These are phyloP conservation scores for Arctostaphylos glauca DNA, from an alignment of 148 eudicot genomes.

Conservation along the genomic window DNA sequence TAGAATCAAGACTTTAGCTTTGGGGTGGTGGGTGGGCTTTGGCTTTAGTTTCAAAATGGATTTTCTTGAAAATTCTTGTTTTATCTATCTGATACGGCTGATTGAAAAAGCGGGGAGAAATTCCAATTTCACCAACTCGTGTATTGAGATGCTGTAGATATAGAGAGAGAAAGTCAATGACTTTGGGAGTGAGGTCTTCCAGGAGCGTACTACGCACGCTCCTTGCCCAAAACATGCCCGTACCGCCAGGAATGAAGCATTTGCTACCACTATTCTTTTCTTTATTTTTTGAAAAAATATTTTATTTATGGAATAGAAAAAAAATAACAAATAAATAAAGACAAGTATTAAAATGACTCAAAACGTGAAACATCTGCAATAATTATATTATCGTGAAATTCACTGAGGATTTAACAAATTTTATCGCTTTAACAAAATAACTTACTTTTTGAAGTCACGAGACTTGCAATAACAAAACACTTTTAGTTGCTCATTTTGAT, in stretches of 20 bases:
- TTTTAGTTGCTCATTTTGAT: too few relatives aligned
- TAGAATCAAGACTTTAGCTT: conserved; percentile 8
- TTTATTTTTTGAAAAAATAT: background rate
- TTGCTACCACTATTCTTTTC: background rate
- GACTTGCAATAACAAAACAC: too few relatives aligned
- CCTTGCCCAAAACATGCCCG: background rate
- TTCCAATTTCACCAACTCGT: background rate
- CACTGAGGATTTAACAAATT: too few relatives aligned
- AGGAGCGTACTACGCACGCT: conserved; percentile 3
- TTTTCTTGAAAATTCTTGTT: background rate
- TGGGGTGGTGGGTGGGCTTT: conserved; percentile 2
- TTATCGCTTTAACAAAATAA: too few relatives aligned
- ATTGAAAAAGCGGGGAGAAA: conserved; percentile 4
- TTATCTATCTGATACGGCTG: background rate
- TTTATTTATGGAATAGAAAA: background rate
- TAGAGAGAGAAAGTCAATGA: conserved; percentile 14
- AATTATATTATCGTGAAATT: too few relatives aligned
- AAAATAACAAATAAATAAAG: background rate
- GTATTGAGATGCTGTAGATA: background rate
- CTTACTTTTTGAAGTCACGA: too few relatives aligned
- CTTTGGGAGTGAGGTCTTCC: background rate
- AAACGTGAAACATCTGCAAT: too few relatives aligned
- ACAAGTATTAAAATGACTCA: background rate
- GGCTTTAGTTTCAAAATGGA: conserved; percentile 11
- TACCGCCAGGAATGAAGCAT: background rate